Evolutionary conservation across 31 red algal genomes (phyloP).

Genomic region (Bonnemaisonia californica): DNA sequence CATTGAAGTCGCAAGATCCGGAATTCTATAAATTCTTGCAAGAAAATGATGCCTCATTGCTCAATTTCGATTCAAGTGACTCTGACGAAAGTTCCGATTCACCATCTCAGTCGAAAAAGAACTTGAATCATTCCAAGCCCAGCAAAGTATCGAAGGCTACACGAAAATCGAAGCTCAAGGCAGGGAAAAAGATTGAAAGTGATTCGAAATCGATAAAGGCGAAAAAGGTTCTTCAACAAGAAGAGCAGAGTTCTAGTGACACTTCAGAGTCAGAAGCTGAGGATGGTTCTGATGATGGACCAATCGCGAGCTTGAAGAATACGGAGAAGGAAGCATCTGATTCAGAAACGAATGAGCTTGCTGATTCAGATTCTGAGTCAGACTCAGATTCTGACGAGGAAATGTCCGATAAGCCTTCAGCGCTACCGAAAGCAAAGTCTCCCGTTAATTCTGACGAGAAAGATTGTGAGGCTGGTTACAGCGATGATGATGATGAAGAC

Average conservation of each 20-base stretch:
- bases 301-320: not conserved
- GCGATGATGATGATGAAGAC: slow-evolving; percentile 31
- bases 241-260: not conserved
- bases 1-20: slow-evolving; percentile 76
- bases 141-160: not conserved
- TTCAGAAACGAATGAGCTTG: not conserved
- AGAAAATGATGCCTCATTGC: slow-evolving; percentile 64
- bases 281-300: slow-evolving; percentile 2
- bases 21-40: slow-evolving; percentile 82
- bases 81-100: not conserved
- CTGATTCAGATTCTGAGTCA: not conserved
- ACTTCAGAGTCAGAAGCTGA: not conserved
- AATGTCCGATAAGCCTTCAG: not conserved
- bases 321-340: not conserved
- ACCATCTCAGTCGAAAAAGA: not conserved
- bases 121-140: not conserved
- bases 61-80: slow-evolving; percentile 29
- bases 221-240: not conserved
- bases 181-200: not conserved
- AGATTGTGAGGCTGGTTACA: slow-evolving; percentile 8
- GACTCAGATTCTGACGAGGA: not conserved
- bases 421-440: not conserved
- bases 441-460: not conserved
- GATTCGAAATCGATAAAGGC: not conserved
- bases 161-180: not conserved